These are phyloP conservation scores for Cryptosporidium felis DNA, from an alignment of 169 alveolate species.

Conservation along the genomic window DNA sequence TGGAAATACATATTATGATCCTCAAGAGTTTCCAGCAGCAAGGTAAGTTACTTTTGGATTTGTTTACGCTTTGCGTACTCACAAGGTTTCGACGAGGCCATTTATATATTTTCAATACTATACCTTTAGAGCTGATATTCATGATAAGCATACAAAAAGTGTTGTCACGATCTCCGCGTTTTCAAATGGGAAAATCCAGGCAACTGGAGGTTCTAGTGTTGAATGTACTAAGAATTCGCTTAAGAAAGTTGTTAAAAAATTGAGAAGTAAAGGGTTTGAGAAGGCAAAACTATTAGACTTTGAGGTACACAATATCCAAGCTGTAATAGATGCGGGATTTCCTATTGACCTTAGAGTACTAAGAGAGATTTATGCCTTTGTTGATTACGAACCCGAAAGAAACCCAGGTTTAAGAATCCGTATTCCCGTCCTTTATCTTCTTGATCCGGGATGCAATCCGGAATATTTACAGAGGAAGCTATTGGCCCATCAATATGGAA, in stretches of 20 bases:
- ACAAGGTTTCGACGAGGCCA: no score
- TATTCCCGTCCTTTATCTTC: constrained; percentile 26
- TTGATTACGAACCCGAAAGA: constrained; percentile 69
- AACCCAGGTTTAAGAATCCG: constrained; percentile 65
- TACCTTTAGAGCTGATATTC: constrained; percentile 33
- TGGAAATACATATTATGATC: constrained; percentile 68
- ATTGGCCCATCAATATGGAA: constrained; percentile 32
- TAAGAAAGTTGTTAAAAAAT: constrained; percentile 18
- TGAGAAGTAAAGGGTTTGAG: constrained; percentile 1
- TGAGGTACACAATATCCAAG: constrained; percentile 64
- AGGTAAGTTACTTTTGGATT: constrained; percentile 40
- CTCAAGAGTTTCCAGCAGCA: constrained; percentile 70
- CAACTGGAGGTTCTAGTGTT: constrained; percentile 59
- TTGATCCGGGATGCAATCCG: constrained; percentile 29
- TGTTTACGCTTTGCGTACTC: no score
- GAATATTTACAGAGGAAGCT: constrained; percentile 33
- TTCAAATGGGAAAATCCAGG: constrained; percentile 67
- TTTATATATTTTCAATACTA: no score
- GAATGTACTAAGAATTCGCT: constrained; percentile 29
- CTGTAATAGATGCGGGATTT: constrained; percentile 62
- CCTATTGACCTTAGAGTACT: constrained; percentile 61
- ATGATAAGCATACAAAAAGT: constrained; percentile 9
- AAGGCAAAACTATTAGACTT: constrained; percentile 43
- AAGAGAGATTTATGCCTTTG: constrained; percentile 20
- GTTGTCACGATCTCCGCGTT: constrained; percentile 51